Conservation (phyloP, 164 flowering plant genomes). For the Pachysandra terminalis region DNA sequence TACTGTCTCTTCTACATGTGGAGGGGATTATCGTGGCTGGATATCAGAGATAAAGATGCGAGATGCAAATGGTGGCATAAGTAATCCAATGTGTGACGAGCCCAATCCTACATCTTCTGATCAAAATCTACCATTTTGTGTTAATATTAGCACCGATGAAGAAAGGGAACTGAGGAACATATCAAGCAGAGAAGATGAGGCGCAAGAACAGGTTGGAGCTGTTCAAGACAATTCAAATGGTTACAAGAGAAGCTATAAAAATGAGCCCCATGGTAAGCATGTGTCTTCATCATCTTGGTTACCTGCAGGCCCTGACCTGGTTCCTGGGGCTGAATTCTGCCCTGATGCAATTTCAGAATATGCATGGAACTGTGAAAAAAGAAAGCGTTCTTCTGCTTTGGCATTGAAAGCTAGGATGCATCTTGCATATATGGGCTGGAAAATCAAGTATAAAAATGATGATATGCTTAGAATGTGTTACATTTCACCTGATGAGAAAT, state of each 20-base stretch:
- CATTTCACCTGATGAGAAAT: constrained; percentile 39
- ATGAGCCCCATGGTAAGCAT: not conserved
- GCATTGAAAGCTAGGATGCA: constrained; percentile 37
- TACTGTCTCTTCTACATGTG: constrained; percentile 16
- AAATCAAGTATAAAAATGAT: constrained; percentile 32
- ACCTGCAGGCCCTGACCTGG: constrained; percentile 22
- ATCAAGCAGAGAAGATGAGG: constrained; percentile 1
- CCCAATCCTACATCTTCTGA: constrained; percentile 10
- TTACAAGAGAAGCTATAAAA: not conserved
- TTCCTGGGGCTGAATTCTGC: constrained; percentile 31
- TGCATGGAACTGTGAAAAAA: not conserved
- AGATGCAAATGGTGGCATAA: not conserved
- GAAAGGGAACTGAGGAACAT: constrained; percentile 1
- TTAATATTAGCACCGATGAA: not conserved
- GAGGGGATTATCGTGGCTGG: constrained; percentile 29
- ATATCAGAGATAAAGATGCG: not conserved
- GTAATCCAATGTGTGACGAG: not conserved
- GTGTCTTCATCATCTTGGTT: constrained; percentile 14
- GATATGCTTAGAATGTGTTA: constrained; percentile 28
- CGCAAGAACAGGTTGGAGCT: not conserved
- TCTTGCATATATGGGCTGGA: constrained; percentile 62
- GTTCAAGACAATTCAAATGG: not conserved
- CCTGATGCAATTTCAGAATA: constrained; percentile 40
- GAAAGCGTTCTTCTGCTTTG: not conserved
- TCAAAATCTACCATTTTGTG: constrained; percentile 3